These are phyloP conservation scores for Lyophyllum decastes DNA, from an alignment of 768 basidiomycete species.

Conservation along the genomic window DNA sequence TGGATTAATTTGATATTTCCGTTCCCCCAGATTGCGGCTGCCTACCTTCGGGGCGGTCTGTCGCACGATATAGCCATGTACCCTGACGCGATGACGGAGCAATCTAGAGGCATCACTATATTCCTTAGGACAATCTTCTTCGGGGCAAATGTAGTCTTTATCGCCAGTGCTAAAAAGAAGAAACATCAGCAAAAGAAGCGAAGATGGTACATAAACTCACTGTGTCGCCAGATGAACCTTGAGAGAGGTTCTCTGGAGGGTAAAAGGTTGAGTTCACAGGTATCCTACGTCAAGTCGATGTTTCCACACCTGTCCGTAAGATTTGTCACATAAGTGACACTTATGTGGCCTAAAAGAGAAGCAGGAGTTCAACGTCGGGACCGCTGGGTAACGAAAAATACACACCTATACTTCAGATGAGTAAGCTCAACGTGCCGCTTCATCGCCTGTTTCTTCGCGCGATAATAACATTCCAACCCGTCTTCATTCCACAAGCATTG, in stretches of 20 bases:
- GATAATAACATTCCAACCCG: slow-evolving; percentile 13
- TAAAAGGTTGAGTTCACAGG: background rate
- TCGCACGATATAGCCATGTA: slow-evolving; percentile 19
- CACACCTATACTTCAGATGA: slow-evolving; percentile 20
- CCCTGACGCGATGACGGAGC: slow-evolving; percentile 20
- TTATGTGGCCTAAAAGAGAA: slow-evolving; percentile 14
- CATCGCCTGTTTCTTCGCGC: slow-evolving; percentile 23
- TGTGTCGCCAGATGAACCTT: slow-evolving; percentile 24
- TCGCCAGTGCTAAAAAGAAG: slow-evolving; percentile 18
- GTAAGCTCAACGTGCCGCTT: slow-evolving; percentile 25
- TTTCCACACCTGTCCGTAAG: slow-evolving; percentile 19
- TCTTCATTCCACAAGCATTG: slow-evolving; percentile 14
- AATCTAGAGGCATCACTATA: slow-evolving; percentile 26
- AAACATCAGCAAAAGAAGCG: background rate
- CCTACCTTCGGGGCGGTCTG: slow-evolving; percentile 18
- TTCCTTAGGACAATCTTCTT: slow-evolving; percentile 12
- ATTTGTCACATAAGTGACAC: slow-evolving; percentile 16
- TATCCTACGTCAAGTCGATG: background rate
- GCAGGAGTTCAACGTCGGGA: background rate
- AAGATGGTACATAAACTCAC: slow-evolving; percentile 7
- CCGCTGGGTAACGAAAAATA: background rate
- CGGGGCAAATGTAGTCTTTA: slow-evolving; percentile 15
- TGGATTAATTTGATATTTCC: background rate
- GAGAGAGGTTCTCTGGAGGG: slow-evolving; percentile 21
- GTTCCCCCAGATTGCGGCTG: background rate